Evolutionary conservation across 192 early-diverging fungal species (phyloP), one percentile per base, ranked within the genome.

Genomic region (Ambispora gerdemannii): DNA sequence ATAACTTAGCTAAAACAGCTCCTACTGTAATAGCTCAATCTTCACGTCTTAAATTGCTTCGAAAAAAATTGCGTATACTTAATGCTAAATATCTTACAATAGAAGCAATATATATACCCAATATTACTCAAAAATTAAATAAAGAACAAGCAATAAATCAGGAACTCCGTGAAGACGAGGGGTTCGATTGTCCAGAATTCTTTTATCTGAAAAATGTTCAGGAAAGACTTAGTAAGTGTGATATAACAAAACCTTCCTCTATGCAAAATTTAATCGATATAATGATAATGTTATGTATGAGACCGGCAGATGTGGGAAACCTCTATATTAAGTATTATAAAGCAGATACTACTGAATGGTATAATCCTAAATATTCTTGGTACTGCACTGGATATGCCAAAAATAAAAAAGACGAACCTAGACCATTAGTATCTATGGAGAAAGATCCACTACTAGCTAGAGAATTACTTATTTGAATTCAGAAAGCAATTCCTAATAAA

Each of bases 291-390:
- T 20, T 56, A 56, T 56, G 53, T 56, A 56, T 56, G 53, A 6
- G 53, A 56, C 20, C 53, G 27, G 53, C 53, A 56, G 53, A 56
- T 56, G 55, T 4, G 55, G 4, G 24, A 58, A 58, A 13, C 24
- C 55, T 58, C 24, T 2, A 24, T 58, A 58, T 58, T 24, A 58
- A 58, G 13, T 24, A 24, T 22, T 58, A 58, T 24, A 58, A 2
- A 58, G 19, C 55, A 58, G 24, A 24, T 58, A 13, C 19, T 58
- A 24, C 13, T 13, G 13, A 13, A 58, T 58, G 55, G 55, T 58
- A 58, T 58, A 58, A 58, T 58, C 55, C 55, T 58, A 24, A 58
- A 13, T 58, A 58, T 58, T 58, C 55, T 58, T 58, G 13, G 55
- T 58, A 58, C 24, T 58, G 53, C 27, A 56, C 27, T 20, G 53